Base-by-base conservation (phyloP, 768 basidiomycete species). In the Russula abietina region DNA sequence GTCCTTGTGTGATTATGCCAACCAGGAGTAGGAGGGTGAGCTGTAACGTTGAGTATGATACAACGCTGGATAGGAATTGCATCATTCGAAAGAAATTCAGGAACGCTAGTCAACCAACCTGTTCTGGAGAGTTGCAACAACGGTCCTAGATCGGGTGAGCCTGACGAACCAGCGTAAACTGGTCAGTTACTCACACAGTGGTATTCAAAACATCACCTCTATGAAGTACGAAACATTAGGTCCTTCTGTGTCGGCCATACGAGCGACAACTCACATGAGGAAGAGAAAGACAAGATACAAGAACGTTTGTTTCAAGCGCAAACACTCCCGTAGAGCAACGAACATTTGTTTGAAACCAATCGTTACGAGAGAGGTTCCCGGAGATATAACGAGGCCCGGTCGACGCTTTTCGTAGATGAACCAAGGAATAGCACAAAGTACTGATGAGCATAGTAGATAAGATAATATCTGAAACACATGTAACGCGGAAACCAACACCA, bases 131-230 rank as follows among this genome's bases (percentile, higher is more conserved):
- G 87, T 89, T 7, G 74, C 81, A 57, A 90, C 79, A 41, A 89
- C 85, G n/a, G 87, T 88, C 7, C 86, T 88, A 66, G 28, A 52
- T 43, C 6, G 33, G 56, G 50, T 61, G 48, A 64, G 59, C 19
- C 36, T 19, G 12, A 58, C 7, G 32, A 49, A 56, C 28, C 64
- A 33, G n/a, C 33, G 11, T 24, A 17, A n/a, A 19, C 39, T 16
- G 8, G 24, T 11, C 12, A 24, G n/a, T 11, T 33, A 68, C 80
- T 41, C 73, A 88, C 87, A 88, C 84, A 43, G 86, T 84, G 0
- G 88, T 89, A 69, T 89, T 89, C 45, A 89, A 72, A 2, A 88
- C 85, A 70, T 89, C 87, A 32, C 87, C 87, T 86, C 86, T 88
- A 60, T 16, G 2, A 24, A 46, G 19, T 48, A 54, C 43, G 22